Percentiles rank a stretch among this genome's conserved stretches.
phyloP scores from a whole-genome alignment of 2,329 filamentous ascomycete genomes.

The Colletotrichum endophyticum region DNA sequence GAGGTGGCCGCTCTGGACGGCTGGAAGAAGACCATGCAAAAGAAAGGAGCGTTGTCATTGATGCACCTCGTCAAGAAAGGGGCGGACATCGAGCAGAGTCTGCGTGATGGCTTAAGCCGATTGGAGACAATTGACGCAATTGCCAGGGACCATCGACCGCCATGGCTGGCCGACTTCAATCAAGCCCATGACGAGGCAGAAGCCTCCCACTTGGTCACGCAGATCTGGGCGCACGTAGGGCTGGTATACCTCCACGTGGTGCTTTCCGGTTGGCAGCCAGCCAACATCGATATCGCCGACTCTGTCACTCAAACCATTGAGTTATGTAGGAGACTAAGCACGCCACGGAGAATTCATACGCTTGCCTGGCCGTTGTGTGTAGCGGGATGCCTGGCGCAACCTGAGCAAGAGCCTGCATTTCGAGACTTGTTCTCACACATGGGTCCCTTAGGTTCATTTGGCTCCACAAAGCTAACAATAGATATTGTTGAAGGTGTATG shows the following conservation, averaged over 20 bases:
- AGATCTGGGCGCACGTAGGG: constrained; percentile 52
- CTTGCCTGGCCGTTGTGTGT: not conserved
- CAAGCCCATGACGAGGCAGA: constrained; percentile 5
- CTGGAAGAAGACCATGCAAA: constrained; percentile 51
- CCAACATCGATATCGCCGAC: constrained; percentile 41
- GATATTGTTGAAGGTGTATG: constrained; percentile 51
- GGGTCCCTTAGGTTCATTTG: constrained; percentile 47
- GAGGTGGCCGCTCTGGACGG: constrained; percentile 57
- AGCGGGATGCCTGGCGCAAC: not conserved
- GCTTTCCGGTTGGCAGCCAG: constrained; percentile 54
- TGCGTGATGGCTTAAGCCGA: not conserved
- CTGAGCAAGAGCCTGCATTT: not conserved
- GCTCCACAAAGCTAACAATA: constrained; percentile 46
- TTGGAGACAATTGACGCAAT: not conserved
- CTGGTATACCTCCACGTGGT: constrained; percentile 53
- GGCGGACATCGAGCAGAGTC: not conserved
- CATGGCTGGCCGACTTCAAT: constrained; percentile 4
- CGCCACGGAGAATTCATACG: not conserved
- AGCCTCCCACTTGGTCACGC: constrained; percentile 1
- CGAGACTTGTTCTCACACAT: constrained; percentile 28
- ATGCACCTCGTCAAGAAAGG: constrained; percentile 42
- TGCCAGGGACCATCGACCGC: not conserved
- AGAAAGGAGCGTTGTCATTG: constrained; percentile 45
- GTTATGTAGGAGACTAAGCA: not conserved
- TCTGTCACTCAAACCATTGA: constrained; percentile 32